Evolutionary conservation across 1,284 basidiomycete genomes (phyloP), one percentile per base, ranked within the genome.

Genomic region (Apiotrichum siamense): DNA sequence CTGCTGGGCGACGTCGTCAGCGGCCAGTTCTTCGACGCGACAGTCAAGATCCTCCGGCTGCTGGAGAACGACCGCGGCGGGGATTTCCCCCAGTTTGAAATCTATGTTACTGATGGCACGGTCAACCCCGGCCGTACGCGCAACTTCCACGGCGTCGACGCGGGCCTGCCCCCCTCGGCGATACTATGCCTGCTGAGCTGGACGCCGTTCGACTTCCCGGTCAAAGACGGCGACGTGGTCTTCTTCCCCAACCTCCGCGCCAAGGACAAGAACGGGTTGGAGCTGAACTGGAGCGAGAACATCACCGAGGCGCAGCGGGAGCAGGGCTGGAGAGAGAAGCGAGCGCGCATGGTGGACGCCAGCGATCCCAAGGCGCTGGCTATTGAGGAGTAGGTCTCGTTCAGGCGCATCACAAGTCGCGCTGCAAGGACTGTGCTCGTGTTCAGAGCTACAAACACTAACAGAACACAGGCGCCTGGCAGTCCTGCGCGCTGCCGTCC

Each of bases 101-200:
- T 70, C 0, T 72, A 69, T 58, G 47, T 69, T 6, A 46, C 65
- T 1, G 69, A 72, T 47, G 69, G 69, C 11, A 69, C 69, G 4
- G 44, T 53, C 4, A 54, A 48, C 6, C n/a, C 36, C 2, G 17
- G 20, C 3, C 20, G 33, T 6, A 50, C 53, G 13, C 55, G 59
- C 29, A 67, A 69, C 50, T 69, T 55, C 36, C 67, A 66, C 48
- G 29, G 49, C 17, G 35, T 65, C 17, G 20, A 35, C 1, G 38
- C 33, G 17, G 20, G 38, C 13, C 17, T 49, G 3, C 49, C 49
- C 2, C 39, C 42, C 7, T 23, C 33, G 4, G 49, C 49, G 0
- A 7, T 57, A 11, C 32, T 54, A n/a, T 46, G 43, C n/a, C 23
- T 53, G 0, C 23, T 31, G n/a, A 37, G 51, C 10, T 50, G 20